Percentiles rank a stretch among this genome's conserved stretches.
Conservation (phyloP, 78 protist species). For the Creolimax fragrantissima region DNA sequence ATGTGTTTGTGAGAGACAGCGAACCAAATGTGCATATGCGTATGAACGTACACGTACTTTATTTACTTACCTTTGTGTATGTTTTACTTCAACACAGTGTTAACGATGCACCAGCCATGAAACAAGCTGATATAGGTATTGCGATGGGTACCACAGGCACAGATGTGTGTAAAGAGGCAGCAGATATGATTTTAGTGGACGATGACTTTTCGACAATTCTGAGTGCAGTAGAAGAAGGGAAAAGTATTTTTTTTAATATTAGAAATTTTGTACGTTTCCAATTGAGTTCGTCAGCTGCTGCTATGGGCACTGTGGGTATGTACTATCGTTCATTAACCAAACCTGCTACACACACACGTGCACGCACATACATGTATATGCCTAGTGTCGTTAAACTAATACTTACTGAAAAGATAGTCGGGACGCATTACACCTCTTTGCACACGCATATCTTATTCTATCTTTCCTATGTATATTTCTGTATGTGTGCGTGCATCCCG, state of each 20-base stretch:
- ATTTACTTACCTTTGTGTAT: too few relatives aligned
- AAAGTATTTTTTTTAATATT: conserved; percentile 29
- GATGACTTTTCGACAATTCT: conserved; percentile 83
- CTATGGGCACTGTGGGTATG: background rate
- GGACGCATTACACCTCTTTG: too few relatives aligned
- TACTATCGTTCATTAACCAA: too few relatives aligned
- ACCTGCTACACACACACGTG: background rate
- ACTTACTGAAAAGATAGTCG: too few relatives aligned
- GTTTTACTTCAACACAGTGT: too few relatives aligned
- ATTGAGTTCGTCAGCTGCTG: conserved; percentile 4
- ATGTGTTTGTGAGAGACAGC: background rate
- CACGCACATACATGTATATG: background rate
- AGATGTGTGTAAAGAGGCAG: conserved; percentile 64
- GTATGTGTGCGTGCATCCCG: background rate
- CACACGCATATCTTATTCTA: too few relatives aligned
- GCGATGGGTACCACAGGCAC: conserved; percentile 62
- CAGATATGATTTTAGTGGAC: conserved; percentile 63
- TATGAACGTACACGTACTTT: background rate
- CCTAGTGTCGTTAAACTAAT: too few relatives aligned
- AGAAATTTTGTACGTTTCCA: conserved; percentile 29
- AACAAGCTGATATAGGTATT: conserved; percentile 66
- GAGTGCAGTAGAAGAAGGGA: conserved; percentile 61
- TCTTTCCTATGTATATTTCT: background rate
- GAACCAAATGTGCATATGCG: background rate
- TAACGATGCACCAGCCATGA: conserved; percentile 75